Percentiles rank a stretch among this genome's conserved stretches.
These are phyloP conservation scores for Parathielavia appendiculata DNA, from an alignment of 495 filamentous ascomycete species.

Conservation along the genomic window DNA sequence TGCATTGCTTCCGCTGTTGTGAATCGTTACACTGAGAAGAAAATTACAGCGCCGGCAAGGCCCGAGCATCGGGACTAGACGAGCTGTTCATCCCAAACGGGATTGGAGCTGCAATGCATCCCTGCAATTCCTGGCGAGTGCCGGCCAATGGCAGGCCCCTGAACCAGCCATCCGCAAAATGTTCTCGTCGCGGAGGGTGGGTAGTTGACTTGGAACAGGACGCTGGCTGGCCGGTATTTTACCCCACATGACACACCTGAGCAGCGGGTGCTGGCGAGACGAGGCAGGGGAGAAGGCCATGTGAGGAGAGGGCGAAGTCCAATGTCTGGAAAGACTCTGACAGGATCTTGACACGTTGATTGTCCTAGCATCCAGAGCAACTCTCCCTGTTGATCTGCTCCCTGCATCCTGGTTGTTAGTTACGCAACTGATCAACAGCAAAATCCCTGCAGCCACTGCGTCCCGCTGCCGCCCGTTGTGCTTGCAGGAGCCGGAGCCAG, in stretches of 20 bases:
- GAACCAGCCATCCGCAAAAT: constrained; percentile 42
- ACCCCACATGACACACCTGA: constrained; percentile 14
- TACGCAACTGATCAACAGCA: background rate
- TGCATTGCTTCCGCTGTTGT: too few relatives aligned
- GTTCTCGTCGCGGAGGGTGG: constrained; percentile 14
- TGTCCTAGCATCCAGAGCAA: background rate
- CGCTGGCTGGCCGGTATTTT: constrained; percentile 3
- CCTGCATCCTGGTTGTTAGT: background rate
- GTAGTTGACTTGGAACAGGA: constrained; percentile 5
- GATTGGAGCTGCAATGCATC: constrained; percentile 15
- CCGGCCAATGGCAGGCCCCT: constrained; percentile 36
- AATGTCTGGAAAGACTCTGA: background rate
- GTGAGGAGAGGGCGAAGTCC: background rate
- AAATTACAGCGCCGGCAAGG: background rate
- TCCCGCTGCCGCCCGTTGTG: constrained; percentile 15
- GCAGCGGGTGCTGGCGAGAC: constrained; percentile 3
- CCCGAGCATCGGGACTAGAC: constrained; percentile 14
- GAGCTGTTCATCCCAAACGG: constrained; percentile 18
- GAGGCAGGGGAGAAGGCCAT: constrained; percentile 4
- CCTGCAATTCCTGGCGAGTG: constrained; percentile 11
- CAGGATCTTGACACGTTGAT: background rate
- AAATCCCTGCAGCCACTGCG: constrained; percentile 10
- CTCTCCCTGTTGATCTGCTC: too few relatives aligned
- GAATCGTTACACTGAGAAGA: background rate
- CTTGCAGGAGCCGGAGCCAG: constrained; percentile 19